Conservation (phyloP, 2,329 filamentous ascomycete genomes). For the Alternaria solani region DNA sequence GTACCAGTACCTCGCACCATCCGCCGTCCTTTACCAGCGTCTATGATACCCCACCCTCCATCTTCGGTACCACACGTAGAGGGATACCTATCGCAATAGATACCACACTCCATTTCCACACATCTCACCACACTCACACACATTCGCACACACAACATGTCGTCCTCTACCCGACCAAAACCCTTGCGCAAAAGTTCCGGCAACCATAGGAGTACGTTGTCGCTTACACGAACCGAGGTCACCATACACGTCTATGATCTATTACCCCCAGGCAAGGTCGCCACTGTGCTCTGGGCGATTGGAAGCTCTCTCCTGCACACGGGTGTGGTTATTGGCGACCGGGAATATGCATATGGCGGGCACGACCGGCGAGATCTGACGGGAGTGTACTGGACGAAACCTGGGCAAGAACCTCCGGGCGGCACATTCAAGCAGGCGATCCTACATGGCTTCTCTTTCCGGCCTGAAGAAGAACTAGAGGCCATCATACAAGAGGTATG, state of each 20-base stretch:
- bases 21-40: conserved; percentile 12
- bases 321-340: conserved; percentile 80
- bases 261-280: conserved; percentile 76
- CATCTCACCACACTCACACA: conserved; percentile 6
- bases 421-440: conserved; percentile 79
- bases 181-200: conserved; percentile 53
- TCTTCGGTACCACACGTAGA: conserved; percentile 13
- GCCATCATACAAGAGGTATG: conserved; percentile 66
- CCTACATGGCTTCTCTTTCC: conserved; percentile 80
- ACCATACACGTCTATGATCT: conserved; percentile 81
- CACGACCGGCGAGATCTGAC: conserved; percentile 75
- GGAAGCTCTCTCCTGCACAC: conserved; percentile 82
- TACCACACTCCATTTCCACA: conserved; percentile 11
- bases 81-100: conserved; percentile 11
- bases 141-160: conserved; percentile 27
- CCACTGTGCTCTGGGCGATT: conserved; percentile 79
- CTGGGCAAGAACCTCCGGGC: conserved; percentile 75
- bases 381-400: conserved; percentile 84
- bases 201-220: conserved; percentile 71
- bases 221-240: conserved; percentile 75
- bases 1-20: conserved; percentile 5
- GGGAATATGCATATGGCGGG: conserved; percentile 86
- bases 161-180: conserved; percentile 43
- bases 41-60: conserved; percentile 25
- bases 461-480: conserved; percentile 73